Base-by-base conservation (phyloP, 306 rosid genomes). In the Malus sieversii region DNA sequence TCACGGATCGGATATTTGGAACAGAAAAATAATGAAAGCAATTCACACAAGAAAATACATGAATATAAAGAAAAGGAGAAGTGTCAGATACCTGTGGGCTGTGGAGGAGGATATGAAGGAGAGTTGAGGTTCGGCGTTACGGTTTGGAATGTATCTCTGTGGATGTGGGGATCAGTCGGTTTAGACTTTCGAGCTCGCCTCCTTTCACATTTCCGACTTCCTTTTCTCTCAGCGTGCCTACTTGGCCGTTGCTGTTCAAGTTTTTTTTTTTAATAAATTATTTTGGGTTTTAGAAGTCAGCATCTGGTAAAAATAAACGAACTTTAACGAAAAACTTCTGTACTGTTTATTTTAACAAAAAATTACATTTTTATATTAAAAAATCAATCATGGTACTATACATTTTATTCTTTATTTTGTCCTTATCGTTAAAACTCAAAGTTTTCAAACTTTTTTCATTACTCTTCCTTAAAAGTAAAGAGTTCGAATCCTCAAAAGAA, bases 1-100 rank as follows among this genome's bases (percentile, higher is more conserved):
- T 13, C 25, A 45, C 42, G 27, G 40, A 70, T 30, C 71, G 62
- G 66, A 80, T 73, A 58, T 72, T 64, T 45, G 53, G 16, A 75
- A 59, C 0, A 10, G 80, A 69, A 2, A 14, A 57, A 76, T 3
- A 5, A 48, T 48, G 32, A 60, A 27, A 33, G 35, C 55, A 73
- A 67, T 22, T 65, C 35, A 13, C 63, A 67, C 58, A 67, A 38
- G 12, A 33, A 12, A 4, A 40, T 3, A 74, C 25, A 18, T 25
- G 11, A 65, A 15, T 11, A 1, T 32, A 8, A 10, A 46, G 16
- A 6, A 7, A 30, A 65, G 44, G 58, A 71, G 29, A 66, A 33
- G 12, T 20, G 29, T 68, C 12, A 68, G 30, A 13, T 77, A 77
- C 75, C 62, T 2, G 20, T 10, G 3, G 33, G 58, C 62, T 9